Evolutionary conservation across 2,329 filamentous ascomycete genomes (phyloP).

Genomic region (Pseudocercospora crystallina): DNA sequence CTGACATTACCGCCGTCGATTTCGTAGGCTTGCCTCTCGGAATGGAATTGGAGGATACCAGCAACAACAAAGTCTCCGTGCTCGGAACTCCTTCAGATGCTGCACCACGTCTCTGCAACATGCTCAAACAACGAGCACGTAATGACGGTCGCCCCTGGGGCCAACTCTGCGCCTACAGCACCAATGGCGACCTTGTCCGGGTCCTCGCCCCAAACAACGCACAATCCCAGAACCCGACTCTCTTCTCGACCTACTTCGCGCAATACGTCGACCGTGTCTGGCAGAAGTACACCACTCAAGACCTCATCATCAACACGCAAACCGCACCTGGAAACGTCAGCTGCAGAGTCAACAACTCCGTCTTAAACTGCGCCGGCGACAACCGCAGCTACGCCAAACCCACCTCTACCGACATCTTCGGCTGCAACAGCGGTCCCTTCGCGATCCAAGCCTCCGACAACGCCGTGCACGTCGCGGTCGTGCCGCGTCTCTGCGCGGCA

Average conservation of each 20-base stretch:
- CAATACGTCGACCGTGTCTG: constrained; percentile 53
- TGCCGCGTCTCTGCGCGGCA: constrained; percentile 70
- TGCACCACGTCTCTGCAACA: constrained; percentile 54
- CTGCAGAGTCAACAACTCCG: too few relatives aligned
- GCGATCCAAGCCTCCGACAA: constrained; percentile 42
- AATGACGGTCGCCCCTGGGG: constrained; percentile 62
- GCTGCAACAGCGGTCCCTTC: constrained; percentile 65
- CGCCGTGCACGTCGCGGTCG: constrained; percentile 55
- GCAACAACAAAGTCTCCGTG: constrained; percentile 46
- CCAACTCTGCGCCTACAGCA: constrained; percentile 52
- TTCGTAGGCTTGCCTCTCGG: constrained; percentile 48
- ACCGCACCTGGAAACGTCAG: constrained; percentile 54
- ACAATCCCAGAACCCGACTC: constrained; percentile 43
- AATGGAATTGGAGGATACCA: constrained; percentile 52
- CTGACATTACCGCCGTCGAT: constrained; percentile 40
- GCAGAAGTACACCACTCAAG: constrained; percentile 45
- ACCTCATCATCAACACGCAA: constrained; percentile 65
- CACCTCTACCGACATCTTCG: constrained; percentile 62
- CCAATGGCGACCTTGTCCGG: constrained; percentile 37
- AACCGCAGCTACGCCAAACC: constrained; percentile 55
- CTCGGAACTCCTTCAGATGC: constrained; percentile 61
- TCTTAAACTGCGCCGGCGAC: constrained; percentile 38
- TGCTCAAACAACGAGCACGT: constrained; percentile 54
- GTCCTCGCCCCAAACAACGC: constrained; percentile 45
- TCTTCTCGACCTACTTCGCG: constrained; percentile 54